Conservation (phyloP, 2,329 filamentous ascomycete genomes). For the Trichoderma brevicompactum region DNA sequence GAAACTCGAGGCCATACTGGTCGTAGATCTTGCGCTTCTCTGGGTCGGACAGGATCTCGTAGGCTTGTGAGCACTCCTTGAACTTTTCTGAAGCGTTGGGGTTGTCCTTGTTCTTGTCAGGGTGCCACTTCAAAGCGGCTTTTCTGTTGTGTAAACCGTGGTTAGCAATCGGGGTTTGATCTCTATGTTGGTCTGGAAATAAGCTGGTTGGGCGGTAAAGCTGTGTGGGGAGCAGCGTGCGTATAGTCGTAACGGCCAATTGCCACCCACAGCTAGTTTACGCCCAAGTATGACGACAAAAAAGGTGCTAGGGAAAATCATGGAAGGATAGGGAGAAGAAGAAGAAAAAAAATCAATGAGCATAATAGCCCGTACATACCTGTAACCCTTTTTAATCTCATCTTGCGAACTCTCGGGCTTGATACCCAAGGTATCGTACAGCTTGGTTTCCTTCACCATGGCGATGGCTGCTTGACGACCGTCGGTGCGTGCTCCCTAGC, state of each 20-base stretch:
- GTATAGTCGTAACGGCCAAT: constrained; percentile 9
- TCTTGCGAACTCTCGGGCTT: constrained; percentile 82
- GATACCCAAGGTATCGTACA: constrained; percentile 85
- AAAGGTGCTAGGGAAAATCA: background rate
- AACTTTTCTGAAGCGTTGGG: constrained; percentile 87
- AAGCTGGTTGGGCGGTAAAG: constrained; percentile 12
- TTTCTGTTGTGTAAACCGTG: constrained; percentile 59
- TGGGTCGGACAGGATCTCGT: constrained; percentile 95
- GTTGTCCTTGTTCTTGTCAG: constrained; percentile 97
- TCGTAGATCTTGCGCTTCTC: constrained; percentile 97
- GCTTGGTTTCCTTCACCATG: constrained; percentile 95
- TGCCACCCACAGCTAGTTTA: constrained; percentile 24
- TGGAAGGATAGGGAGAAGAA: background rate
- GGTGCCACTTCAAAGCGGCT: constrained; percentile 87
- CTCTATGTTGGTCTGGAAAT: background rate
- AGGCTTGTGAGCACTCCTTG: constrained; percentile 97
- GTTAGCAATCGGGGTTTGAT: constrained; percentile 41
- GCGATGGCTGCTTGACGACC: constrained; percentile 38
- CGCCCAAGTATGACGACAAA: constrained; percentile 26
- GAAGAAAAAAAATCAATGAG: background rate
- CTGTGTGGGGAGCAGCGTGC: constrained; percentile 26
- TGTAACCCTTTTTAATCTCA: constrained; percentile 96
- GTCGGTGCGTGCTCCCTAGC: background rate
- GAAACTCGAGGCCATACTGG: constrained; percentile 89
- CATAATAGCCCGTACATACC: constrained; percentile 56